Evolutionary conservation across 139 green algal genomes (phyloP), one percentile per base, ranked within the genome.

Genomic region (Tetradesmus obliquus): DNA sequence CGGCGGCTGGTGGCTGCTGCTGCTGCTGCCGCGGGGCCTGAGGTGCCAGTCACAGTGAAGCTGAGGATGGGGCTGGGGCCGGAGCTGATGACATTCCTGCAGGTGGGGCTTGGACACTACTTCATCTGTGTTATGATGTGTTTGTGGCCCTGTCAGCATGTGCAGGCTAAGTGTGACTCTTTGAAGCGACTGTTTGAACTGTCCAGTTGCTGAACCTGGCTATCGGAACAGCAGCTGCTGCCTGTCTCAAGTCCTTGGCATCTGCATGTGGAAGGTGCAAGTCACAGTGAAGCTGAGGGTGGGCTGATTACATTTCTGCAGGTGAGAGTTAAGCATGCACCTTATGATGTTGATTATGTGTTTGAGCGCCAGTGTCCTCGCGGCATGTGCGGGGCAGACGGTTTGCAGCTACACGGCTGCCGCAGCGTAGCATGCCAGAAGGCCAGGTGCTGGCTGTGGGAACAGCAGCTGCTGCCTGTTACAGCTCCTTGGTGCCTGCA

Each of bases 21-120:
- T 10, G 91, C 94, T 60, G 24, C 22, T 4, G 92, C 90, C 8
- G 92, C 94, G 2, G 88, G 79, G 2, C 88, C 74, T 5, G 10
- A 82, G 51, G 94, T 94, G 69, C 92, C 94, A 3, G 92, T 96
- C 9, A 95, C 94, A 0, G 94, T 96, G 17, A 96, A 96, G 88
- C 69, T 96, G 79, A 71, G 94, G 3, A 90, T 95, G 71, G 94
- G 94, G 1, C 24, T 96, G 5, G 84, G 71, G 0, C 83, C 86
- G 3, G 80, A 90, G 45, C 82, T 95, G 12, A 55, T 87, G 0
- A 96, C 94, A 0, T 92, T 88, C 84, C 20, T 94, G 17, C 58
- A 93, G 93, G 94, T 93, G 5, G 53, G 62, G 13, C 54, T 8
- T 86, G 15, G 54, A 7, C 15, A 55, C 32, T 20, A 15, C 20